A percentile compares a stretch with the other conserved stretches of the same genome.
Evolutionary conservation across 257 asterid species (phyloP).

Genomic region (Solanum pinnatisectum): DNA sequence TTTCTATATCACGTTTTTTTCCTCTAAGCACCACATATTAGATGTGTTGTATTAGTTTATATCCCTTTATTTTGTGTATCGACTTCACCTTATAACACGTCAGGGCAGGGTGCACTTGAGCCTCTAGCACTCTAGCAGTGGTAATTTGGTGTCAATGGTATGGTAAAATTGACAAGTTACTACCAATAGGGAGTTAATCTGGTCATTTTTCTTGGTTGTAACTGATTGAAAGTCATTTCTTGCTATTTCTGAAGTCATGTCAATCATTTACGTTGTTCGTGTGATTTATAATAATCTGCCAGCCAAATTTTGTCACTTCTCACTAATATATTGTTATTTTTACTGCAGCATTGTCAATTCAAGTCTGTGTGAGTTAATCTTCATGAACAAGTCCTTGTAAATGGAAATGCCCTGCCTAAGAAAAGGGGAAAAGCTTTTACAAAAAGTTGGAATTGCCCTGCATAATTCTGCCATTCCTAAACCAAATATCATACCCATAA

Average conservation of each 20-base stretch:
- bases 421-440: no score
- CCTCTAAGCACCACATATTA: neutral
- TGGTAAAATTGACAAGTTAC: neutral
- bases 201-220: neutral
- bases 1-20: neutral
- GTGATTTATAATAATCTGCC: neutral
- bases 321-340: neutral
- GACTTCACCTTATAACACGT: no score
- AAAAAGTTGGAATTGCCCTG: neutral
- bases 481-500: constrained; percentile 18
- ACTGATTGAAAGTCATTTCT: neutral
- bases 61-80: neutral
- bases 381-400: neutral
- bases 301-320: neutral
- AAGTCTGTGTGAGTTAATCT: constrained; percentile 67
- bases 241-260: neutral
- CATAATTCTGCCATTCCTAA: constrained; percentile 37
- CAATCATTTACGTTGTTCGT: neutral
- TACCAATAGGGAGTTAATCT: neutral
- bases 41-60: neutral
- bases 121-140: neutral
- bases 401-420: constrained; percentile 5
- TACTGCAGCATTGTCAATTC: constrained; percentile 48
- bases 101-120: neutral
- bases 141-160: neutral